These are phyloP conservation scores for Alternaria infectoria DNA, from an alignment of 2,329 filamentous ascomycete species.

Conservation along the genomic window DNA sequence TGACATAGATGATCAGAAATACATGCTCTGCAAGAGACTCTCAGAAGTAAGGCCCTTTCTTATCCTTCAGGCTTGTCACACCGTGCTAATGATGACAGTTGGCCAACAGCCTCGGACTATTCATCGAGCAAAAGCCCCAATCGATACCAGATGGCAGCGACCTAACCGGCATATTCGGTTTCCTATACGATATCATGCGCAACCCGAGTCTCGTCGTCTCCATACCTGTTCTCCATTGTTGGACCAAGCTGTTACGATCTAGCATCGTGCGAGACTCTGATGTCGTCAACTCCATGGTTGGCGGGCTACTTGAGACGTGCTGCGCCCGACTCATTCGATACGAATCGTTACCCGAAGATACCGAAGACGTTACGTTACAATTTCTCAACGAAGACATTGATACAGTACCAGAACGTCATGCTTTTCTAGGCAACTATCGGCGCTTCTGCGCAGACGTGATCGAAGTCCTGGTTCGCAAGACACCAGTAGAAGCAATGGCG, in stretches of 20 bases:
- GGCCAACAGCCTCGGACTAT: constrained; percentile 82
- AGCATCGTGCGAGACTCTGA: constrained; percentile 71
- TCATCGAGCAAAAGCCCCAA: constrained; percentile 78
- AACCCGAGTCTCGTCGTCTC: constrained; percentile 90
- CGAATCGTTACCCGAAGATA: constrained; percentile 83
- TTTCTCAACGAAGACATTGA: constrained; percentile 95
- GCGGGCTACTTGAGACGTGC: constrained; percentile 79
- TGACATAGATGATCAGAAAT: constrained; percentile 89
- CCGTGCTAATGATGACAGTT: constrained; percentile 61
- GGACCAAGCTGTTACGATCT: constrained; percentile 81
- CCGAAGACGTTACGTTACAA: constrained; percentile 76
- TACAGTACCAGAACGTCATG: constrained; percentile 89
- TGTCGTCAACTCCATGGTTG: constrained; percentile 68
- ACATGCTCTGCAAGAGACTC: constrained; percentile 90
- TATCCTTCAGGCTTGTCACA: constrained; percentile 2
- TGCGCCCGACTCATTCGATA: constrained; percentile 85
- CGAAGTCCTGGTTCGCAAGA: constrained; percentile 81
- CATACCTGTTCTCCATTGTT: constrained; percentile 88
- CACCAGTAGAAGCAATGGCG: constrained; percentile 81
- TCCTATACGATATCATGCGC: constrained; percentile 79
- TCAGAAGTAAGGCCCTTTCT: constrained; percentile 70
- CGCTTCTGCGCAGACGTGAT: constrained; percentile 88
- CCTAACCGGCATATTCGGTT: constrained; percentile 75
- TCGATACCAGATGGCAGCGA: constrained; percentile 70
- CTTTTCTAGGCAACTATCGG: constrained; percentile 93